These are phyloP conservation scores for Plasmopara muralis DNA, from an alignment of 352 stramenopile genomes.

Conservation along the genomic window DNA sequence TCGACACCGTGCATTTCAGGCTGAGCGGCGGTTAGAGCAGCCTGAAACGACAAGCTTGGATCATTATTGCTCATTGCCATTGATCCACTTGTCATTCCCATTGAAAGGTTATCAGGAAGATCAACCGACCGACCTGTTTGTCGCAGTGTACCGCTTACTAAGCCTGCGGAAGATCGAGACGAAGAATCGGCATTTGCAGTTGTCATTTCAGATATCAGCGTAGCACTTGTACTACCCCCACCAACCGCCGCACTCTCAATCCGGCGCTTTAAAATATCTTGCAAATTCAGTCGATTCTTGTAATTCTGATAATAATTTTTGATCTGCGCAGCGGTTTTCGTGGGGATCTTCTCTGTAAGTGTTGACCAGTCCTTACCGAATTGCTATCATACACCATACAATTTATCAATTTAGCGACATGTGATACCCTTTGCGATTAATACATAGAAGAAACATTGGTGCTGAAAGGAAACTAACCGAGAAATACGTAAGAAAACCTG, in stretches of 20 bases:
- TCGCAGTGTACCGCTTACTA: conserved; percentile 28
- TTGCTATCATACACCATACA: conserved; percentile 33
- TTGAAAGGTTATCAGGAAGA: conserved; percentile 12
- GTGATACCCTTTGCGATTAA: background rate
- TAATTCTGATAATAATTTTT: conserved; percentile 94
- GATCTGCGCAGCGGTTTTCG: conserved; percentile 86
- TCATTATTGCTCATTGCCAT: conserved; percentile 19
- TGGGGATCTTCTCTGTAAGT: conserved; percentile 82
- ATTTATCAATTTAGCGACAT: background rate
- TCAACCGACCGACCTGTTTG: conserved; percentile 19
- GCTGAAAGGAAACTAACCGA: conserved; percentile 37
- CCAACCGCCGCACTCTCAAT: conserved; percentile 43
- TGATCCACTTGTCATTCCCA: conserved; percentile 21
- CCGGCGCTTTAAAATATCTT: conserved; percentile 81
- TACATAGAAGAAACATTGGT: background rate
- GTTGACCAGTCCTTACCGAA: conserved; percentile 86
- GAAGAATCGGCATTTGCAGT: conserved; percentile 19
- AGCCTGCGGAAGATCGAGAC: conserved; percentile 27
- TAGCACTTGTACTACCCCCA: conserved; percentile 14
- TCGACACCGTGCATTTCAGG: conserved; percentile 24
- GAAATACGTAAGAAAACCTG: conserved; percentile 85
- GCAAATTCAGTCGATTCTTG: conserved; percentile 85
- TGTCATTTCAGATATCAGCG: conserved; percentile 2
- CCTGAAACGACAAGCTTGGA: conserved; percentile 29
- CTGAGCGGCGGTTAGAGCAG: conserved; percentile 28